Conservation (phyloP, 257 asterid genomes). For the Solanum arcanum region DNA sequence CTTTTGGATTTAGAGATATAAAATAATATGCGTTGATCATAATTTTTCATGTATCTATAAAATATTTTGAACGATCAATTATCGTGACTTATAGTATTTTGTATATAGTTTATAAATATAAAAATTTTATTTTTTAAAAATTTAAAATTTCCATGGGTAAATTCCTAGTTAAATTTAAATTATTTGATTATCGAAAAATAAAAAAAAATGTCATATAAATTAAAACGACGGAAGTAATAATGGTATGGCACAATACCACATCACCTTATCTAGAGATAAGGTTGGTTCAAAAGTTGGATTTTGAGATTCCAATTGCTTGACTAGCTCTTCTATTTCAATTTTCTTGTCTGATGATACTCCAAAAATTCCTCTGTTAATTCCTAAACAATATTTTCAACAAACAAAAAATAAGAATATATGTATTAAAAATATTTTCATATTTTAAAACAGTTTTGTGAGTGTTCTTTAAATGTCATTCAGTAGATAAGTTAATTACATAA, state of each 20-base stretch:
- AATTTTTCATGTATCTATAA: too few relatives aligned
- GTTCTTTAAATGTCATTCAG: background rate
- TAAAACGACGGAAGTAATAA: background rate
- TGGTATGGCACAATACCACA: background rate
- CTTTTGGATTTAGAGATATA: background rate
- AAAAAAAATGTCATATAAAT: too few relatives aligned
- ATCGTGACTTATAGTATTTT: too few relatives aligned
- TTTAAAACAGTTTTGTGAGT: background rate
- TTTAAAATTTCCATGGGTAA: too few relatives aligned
- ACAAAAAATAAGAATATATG: background rate
- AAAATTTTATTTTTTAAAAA: too few relatives aligned
- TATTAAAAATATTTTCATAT: background rate
- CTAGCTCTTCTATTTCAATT: constrained; percentile 44
- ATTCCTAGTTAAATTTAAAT: too few relatives aligned
- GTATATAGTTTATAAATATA: too few relatives aligned
- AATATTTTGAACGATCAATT: too few relatives aligned
- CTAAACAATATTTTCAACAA: constrained; percentile 14
- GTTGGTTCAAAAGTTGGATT: constrained; percentile 83
- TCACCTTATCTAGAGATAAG: constrained; percentile 55
- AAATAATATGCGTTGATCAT: too few relatives aligned
- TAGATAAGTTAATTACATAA: background rate
- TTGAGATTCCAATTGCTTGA: constrained; percentile 53
- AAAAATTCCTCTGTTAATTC: constrained; percentile 80
- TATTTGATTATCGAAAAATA: too few relatives aligned
- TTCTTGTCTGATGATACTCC: constrained; percentile 57